A percentile compares a stretch with the other conserved stretches of the same genome.
phyloP scores from a whole-genome alignment of 1,284 basidiomycete species.

The Sanghuangporus baumii region DNA sequence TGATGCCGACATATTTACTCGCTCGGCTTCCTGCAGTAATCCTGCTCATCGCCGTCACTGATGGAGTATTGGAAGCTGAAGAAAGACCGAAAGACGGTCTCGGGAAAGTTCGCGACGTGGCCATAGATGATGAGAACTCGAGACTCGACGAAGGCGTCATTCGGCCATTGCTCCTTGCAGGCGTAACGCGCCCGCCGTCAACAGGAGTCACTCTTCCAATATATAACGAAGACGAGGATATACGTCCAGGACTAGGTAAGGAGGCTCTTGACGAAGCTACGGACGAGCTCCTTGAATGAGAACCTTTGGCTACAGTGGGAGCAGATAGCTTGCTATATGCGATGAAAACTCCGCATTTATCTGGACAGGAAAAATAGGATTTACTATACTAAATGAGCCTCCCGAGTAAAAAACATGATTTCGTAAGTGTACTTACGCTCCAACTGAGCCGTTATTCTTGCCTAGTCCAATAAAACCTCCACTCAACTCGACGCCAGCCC shows the following conservation, averaged over 20 bases:
- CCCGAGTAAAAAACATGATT: background rate
- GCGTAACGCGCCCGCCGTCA: slow-evolving; percentile 38
- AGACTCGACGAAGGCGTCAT: slow-evolving; percentile 25
- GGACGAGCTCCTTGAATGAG: slow-evolving; percentile 64
- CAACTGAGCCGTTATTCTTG: slow-evolving; percentile 91
- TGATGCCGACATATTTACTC: slow-evolving; percentile 77
- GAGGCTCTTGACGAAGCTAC: slow-evolving; percentile 62
- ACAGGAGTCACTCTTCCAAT: slow-evolving; percentile 41
- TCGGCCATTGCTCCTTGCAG: slow-evolving; percentile 22
- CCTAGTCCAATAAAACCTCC: slow-evolving; percentile 87
- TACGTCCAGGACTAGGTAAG: slow-evolving; percentile 41
- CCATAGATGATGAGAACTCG: slow-evolving; percentile 30
- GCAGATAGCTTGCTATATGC: slow-evolving; percentile 74
- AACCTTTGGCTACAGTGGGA: slow-evolving; percentile 56
- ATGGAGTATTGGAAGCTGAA: slow-evolving; percentile 20
- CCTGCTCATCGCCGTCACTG: slow-evolving; percentile 19
- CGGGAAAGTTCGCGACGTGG: slow-evolving; percentile 27
- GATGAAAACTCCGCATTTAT: slow-evolving; percentile 89
- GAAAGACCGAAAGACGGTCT: slow-evolving; percentile 25
- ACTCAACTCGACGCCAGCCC: slow-evolving; percentile 89
- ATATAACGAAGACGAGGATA: slow-evolving; percentile 25
- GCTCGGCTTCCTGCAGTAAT: slow-evolving; percentile 41
- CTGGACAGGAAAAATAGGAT: slow-evolving; percentile 84
- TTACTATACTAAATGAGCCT: slow-evolving; percentile 39
- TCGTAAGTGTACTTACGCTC: slow-evolving; percentile 57